These are phyloP conservation scores for Psidium friedrichsthalianum DNA, from an alignment of 345 rosid species.

Conservation along the genomic window DNA sequence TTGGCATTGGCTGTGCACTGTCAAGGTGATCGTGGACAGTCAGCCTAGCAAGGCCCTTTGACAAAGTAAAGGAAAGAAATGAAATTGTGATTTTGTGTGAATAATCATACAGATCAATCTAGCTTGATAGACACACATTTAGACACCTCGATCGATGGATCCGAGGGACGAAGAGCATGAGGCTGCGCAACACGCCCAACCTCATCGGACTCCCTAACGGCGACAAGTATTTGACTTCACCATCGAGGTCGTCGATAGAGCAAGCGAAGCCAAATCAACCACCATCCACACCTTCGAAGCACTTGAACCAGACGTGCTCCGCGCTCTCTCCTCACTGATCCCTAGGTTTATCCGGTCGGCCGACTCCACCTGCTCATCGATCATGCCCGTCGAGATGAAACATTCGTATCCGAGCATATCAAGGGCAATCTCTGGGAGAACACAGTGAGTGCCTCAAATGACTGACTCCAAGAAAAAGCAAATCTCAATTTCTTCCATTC, in stretches of 20 bases:
- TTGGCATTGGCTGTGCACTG: too few species aligned
- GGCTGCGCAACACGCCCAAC: slow-evolving; percentile 29
- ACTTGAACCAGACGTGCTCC: too few species aligned
- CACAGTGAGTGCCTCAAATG: neutral
- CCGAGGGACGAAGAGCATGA: slow-evolving; percentile 22
- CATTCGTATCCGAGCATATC: too few species aligned
- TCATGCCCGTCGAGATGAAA: too few species aligned
- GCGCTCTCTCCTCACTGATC: too few species aligned
- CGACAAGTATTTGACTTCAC: slow-evolving; percentile 19
- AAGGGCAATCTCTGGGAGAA: slow-evolving; percentile 4
- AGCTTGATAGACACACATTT: slow-evolving; percentile 11
- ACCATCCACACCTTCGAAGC: slow-evolving; percentile 19
- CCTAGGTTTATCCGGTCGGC: too few species aligned
- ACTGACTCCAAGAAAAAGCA: neutral
- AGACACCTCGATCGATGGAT: slow-evolving; percentile 28
- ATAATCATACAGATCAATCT: slow-evolving; percentile 12
- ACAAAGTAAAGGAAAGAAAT: too few species aligned
- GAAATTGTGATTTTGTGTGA: neutral
- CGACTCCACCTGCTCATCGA: too few species aligned
- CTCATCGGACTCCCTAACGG: slow-evolving; percentile 15
- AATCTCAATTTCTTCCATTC: too few species aligned
- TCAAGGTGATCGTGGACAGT: too few species aligned
- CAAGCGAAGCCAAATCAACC: slow-evolving; percentile 15
- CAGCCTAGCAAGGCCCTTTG: too few species aligned
- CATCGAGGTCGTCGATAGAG: neutral